phyloP scores from a whole-genome alignment of 2,329 filamentous ascomycete species.

The Monosporascus sp. region DNA sequence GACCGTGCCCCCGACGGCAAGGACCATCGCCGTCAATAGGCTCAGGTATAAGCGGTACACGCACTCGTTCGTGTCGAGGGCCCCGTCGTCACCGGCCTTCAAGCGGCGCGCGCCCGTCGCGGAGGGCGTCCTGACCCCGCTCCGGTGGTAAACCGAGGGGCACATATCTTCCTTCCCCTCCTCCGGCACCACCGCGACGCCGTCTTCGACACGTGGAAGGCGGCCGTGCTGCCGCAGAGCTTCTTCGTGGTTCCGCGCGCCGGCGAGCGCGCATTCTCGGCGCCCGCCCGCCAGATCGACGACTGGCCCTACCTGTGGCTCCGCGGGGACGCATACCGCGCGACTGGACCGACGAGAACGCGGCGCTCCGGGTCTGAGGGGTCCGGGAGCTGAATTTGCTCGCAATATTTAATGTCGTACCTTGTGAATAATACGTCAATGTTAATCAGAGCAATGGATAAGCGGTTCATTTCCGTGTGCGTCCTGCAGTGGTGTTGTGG shows the following conservation, averaged over 20 bases:
- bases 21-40: slow-evolving; percentile 5
- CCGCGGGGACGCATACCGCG: slow-evolving; percentile 6
- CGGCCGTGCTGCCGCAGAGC: slow-evolving; percentile 7
- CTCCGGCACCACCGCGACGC: neutral
- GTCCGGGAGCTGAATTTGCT: neutral
- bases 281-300: slow-evolving; percentile 3
- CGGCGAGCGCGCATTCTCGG: slow-evolving; percentile 6
- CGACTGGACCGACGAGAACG: slow-evolving; percentile 11
- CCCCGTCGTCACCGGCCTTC: slow-evolving; percentile 1
- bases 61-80: slow-evolving; percentile 1
- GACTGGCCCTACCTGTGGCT: slow-evolving; percentile 13
- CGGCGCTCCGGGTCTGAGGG: slow-evolving; percentile 5
- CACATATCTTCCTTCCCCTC: neutral
- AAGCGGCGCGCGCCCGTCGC: slow-evolving; percentile 3
- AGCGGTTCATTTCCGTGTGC: no score
- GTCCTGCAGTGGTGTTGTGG: no score
- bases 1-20: slow-evolving; percentile 11
- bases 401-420: no score
- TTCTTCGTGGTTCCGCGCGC: slow-evolving; percentile 10
- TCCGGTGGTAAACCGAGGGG: neutral
- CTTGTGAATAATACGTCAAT: no score
- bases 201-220: neutral
- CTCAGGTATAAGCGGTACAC: slow-evolving; percentile 8
- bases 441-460: no score
- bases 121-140: slow-evolving; percentile 1